Percentiles rank a stretch among this genome's conserved stretches.
phyloP scores from a whole-genome alignment of 108 stramenopile genomes.

The Skeletonema menzelii region DNA sequence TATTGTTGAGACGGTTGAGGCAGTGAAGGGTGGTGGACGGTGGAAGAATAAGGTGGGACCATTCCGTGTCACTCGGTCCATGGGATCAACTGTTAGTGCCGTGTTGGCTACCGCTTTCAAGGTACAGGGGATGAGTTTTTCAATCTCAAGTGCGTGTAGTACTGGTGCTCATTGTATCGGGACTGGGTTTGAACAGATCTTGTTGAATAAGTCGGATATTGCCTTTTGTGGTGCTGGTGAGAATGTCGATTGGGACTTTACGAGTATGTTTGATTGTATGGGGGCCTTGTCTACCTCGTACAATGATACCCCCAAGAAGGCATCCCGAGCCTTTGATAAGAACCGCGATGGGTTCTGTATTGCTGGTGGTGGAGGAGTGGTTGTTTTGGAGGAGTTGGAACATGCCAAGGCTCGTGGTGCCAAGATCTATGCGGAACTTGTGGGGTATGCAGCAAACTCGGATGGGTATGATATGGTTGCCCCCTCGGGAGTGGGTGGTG shows the following conservation, averaged over 20 bases:
- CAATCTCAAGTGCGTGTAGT: constrained; percentile 87
- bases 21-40: constrained; percentile 78
- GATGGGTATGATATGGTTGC: constrained; percentile 99
- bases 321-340: constrained; percentile 95
- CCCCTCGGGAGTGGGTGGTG: constrained; percentile 95
- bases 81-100: constrained; percentile 91
- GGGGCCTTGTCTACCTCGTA: constrained; percentile 91
- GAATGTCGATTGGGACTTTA: constrained; percentile 89
- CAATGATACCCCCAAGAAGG: constrained; percentile 88
- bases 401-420: constrained; percentile 97
- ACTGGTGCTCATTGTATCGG: constrained; percentile 95
- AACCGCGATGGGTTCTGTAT: constrained; percentile 98
- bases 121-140: constrained; percentile 86
- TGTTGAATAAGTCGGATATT: constrained; percentile 85
- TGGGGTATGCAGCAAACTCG: constrained; percentile 96
- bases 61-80: constrained; percentile 91
- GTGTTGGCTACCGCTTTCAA: constrained; percentile 91
- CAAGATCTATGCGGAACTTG: constrained; percentile 93
- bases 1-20: constrained; percentile 89
- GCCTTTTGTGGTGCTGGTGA: constrained; percentile 94
- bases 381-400: constrained; percentile 96
- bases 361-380: constrained; percentile 97
- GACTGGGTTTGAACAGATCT: constrained; percentile 91
- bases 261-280: constrained; percentile 95
- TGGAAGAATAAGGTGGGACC: constrained; percentile 97